Conservation (phyloP, 1,284 basidiomycete species). For the Irpex sp. region DNA sequence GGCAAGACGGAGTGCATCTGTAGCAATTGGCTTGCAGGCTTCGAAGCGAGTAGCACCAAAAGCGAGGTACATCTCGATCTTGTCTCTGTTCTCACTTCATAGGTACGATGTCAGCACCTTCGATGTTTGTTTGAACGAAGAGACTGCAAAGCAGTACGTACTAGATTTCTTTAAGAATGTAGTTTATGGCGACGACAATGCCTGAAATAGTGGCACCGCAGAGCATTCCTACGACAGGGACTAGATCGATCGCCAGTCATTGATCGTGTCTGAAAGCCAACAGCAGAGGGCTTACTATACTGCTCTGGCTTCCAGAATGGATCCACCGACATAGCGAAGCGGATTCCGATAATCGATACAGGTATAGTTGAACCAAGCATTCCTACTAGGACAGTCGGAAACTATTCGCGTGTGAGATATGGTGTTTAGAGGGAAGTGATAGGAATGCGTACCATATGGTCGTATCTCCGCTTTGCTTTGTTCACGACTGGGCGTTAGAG, state of each 20-base stretch:
- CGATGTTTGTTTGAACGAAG: background rate
- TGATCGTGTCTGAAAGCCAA: slow-evolving; percentile 21
- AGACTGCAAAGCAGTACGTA: slow-evolving; percentile 28
- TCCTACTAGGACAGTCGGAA: slow-evolving; percentile 61
- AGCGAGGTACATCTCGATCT: slow-evolving; percentile 79
- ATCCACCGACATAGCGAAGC: slow-evolving; percentile 72
- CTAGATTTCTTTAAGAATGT: slow-evolving; percentile 65
- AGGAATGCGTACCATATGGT: slow-evolving; percentile 56
- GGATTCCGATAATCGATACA: slow-evolving; percentile 71
- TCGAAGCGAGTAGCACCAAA: slow-evolving; percentile 80
- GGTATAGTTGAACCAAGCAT: slow-evolving; percentile 79
- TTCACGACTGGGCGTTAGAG: slow-evolving; percentile 45
- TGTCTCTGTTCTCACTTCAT: slow-evolving; percentile 73
- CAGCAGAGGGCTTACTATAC: slow-evolving; percentile 50
- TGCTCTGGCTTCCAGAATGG: slow-evolving; percentile 83
- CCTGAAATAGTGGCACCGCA: slow-evolving; percentile 77
- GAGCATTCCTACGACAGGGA: slow-evolving; percentile 86
- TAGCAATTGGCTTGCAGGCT: slow-evolving; percentile 73
- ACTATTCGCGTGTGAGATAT: slow-evolving; percentile 38
- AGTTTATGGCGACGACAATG: slow-evolving; percentile 65
- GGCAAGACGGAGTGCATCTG: slow-evolving; percentile 74
- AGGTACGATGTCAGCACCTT: background rate
- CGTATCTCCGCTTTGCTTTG: slow-evolving; percentile 72
- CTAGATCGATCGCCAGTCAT: slow-evolving; percentile 32
- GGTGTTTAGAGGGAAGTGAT: background rate